phyloP scores from a whole-genome alignment of 257 asterid genomes.

The Lycium barbarum region DNA sequence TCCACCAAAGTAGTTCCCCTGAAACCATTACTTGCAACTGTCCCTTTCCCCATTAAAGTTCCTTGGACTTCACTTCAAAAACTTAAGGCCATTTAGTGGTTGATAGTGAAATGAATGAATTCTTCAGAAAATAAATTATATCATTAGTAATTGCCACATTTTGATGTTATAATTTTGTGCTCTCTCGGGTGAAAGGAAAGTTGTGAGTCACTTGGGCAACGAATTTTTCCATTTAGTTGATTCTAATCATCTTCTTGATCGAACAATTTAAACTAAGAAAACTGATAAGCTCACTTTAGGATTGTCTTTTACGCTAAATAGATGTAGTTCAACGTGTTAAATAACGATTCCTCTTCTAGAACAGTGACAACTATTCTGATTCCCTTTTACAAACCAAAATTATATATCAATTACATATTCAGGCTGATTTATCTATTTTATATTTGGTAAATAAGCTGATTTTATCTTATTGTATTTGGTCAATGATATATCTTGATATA shows the following conservation, averaged over 20 bases:
- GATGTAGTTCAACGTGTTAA: no score
- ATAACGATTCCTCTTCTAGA: no score
- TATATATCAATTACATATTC: no score
- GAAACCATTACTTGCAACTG: conserved; percentile 17
- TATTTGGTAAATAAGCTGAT: background rate
- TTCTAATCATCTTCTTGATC: background rate
- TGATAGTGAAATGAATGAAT: conserved; percentile 23
- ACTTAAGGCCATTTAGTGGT: background rate
- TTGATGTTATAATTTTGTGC: background rate
- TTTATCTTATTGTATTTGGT: background rate
- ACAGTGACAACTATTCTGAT: no score
- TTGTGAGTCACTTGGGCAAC: background rate
- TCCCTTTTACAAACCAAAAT: no score
- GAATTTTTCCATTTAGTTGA: background rate
- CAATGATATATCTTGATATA: background rate
- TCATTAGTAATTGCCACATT: background rate
- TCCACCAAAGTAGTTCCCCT: background rate
- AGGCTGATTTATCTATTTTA: background rate
- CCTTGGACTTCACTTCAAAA: background rate
- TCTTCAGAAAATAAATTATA: background rate
- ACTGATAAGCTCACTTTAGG: background rate
- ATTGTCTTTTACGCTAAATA: background rate
- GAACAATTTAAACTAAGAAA: background rate
- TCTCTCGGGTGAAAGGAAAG: background rate
- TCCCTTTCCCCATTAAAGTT: conserved; percentile 9